These are phyloP conservation scores for Populus tomentosa DNA, from an alignment of 441 rosid genomes.

Conservation along the genomic window DNA sequence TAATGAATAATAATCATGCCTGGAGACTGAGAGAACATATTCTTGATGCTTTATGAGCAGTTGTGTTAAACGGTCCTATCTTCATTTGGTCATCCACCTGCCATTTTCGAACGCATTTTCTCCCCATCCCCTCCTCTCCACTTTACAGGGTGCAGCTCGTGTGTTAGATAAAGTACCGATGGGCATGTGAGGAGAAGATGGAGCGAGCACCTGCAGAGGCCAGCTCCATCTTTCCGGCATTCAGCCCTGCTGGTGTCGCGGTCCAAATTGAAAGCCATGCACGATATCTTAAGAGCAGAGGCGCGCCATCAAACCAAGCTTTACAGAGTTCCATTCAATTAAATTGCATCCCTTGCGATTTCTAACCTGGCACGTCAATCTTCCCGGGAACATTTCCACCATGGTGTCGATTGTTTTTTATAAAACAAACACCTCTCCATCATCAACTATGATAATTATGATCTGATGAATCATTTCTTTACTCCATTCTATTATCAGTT, in stretches of 20 bases:
- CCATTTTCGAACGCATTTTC: neutral
- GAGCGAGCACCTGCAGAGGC: neutral
- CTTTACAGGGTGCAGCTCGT: neutral
- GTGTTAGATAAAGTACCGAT: neutral
- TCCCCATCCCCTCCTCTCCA: neutral
- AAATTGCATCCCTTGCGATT: neutral
- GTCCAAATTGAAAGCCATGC: too few species aligned
- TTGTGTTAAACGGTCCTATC: neutral
- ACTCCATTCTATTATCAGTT: neutral
- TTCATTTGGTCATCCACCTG: neutral
- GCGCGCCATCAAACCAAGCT: neutral
- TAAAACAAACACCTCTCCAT: neutral
- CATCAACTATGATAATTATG: neutral
- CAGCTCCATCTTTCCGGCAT: neutral
- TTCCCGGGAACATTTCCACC: neutral
- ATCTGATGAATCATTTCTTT: neutral
- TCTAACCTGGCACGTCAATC: neutral
- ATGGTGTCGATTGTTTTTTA: neutral
- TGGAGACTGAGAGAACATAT: neutral
- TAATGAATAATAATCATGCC: constrained; percentile 9
- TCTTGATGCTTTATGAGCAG: neutral
- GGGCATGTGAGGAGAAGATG: neutral
- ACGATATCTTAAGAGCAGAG: neutral
- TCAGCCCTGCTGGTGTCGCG: too few species aligned
- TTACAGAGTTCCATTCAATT: neutral